A percentile compares a stretch with the other conserved stretches of the same genome.
Conservation (phyloP, 192 early-diverging fungal species). For the Backusella morwellensis region DNA sequence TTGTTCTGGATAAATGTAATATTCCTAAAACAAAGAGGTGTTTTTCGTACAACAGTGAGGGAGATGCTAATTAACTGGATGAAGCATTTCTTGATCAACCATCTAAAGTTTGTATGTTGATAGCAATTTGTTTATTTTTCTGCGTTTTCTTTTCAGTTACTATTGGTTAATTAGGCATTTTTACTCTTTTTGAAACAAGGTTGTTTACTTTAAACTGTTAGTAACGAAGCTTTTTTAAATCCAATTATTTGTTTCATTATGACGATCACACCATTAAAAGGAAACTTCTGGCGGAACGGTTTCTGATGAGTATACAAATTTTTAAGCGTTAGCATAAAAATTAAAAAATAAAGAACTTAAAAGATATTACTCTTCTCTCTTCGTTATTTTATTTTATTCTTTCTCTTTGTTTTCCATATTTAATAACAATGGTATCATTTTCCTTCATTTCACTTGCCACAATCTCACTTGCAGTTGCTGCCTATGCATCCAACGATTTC, state of each 20-base stretch:
- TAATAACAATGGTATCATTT: neutral
- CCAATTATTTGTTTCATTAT: neutral
- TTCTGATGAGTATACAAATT: neutral
- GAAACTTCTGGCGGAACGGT: neutral
- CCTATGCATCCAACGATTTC: constrained; percentile 11
- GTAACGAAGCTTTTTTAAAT: neutral
- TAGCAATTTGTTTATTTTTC: neutral
- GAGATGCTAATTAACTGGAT: neutral
- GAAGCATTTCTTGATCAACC: neutral
- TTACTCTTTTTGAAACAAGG: neutral
- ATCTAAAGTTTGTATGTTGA: neutral
- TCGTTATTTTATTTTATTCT: neutral
- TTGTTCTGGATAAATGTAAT: neutral
- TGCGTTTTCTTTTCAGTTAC: neutral
- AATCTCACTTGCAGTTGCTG: neutral
- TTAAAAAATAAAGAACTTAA: neutral
- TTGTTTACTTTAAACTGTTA: neutral
- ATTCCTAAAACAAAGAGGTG: neutral
- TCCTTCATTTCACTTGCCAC: neutral
- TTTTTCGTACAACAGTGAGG: neutral
- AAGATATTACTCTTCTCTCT: neutral
- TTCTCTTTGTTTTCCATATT: neutral
- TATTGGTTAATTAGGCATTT: neutral
- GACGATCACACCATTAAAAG: neutral
- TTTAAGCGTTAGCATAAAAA: neutral